Evolutionary conservation across 148 eudicot species (phyloP).

Genomic region (Rhododendron mucronatum): DNA sequence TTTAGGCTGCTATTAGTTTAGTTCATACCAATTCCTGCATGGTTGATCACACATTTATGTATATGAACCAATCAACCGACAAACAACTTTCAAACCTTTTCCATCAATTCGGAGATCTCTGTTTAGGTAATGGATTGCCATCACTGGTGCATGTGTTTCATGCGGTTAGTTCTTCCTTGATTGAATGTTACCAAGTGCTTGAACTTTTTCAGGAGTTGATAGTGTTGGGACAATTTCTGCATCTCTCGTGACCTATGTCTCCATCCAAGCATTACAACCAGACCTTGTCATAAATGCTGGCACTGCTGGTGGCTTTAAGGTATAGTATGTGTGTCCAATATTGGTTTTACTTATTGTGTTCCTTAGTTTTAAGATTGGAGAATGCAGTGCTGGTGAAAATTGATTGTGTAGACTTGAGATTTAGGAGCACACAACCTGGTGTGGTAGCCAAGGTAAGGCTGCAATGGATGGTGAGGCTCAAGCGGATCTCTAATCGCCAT

Average conservation of each 20-base stretch:
- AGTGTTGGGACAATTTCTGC: constrained; percentile 88
- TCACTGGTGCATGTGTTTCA: neutral
- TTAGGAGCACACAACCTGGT: neutral
- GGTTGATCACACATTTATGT: neutral
- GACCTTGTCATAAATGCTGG: constrained; percentile 98
- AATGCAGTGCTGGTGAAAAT: neutral
- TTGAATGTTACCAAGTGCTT: constrained; percentile 3
- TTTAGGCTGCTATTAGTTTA: neutral
- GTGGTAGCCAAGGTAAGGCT: neutral
- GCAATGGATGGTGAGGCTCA: neutral
- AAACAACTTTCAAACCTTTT: neutral
- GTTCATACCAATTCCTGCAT: neutral
- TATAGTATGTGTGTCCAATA: constrained; percentile 13
- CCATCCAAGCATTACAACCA: constrained; percentile 81
- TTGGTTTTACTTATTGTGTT: neutral
- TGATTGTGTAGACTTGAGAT: neutral
- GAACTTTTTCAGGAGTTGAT: constrained; percentile 65
- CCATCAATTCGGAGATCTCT: neutral
- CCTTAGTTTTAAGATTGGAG: neutral
- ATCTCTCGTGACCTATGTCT: constrained; percentile 82
- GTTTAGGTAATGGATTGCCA: neutral
- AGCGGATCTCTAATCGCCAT: neutral
- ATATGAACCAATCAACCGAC: neutral
- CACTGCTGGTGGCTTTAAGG: constrained; percentile 97
- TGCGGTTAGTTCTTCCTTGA: constrained; percentile 1